phyloP scores from a whole-genome alignment of 495 filamentous ascomycete species.

The Bombardia bombarda region DNA sequence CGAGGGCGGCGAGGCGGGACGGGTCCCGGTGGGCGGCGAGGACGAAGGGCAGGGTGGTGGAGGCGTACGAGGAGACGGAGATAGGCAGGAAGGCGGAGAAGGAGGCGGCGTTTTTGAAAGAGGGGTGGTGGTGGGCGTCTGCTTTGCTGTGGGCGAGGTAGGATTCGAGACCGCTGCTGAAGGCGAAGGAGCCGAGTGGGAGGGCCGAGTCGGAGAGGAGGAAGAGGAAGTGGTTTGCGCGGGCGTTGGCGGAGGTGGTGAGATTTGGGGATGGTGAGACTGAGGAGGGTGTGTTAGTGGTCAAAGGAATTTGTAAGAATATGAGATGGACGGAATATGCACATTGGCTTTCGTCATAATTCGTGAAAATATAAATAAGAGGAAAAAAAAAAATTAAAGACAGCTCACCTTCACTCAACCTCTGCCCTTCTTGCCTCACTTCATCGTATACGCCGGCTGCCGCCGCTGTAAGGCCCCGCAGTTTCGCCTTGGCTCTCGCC shows the following conservation, averaged over 20 bases:
- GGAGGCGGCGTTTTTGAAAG: constrained; percentile 21
- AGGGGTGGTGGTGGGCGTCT: constrained; percentile 1
- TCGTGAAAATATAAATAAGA: background rate
- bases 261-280: background rate
- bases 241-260: constrained; percentile 6
- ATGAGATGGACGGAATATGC: no score
- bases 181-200: constrained; percentile 93
- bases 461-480: background rate
- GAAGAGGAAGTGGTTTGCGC: constrained; percentile 65
- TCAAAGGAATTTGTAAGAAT: no score
- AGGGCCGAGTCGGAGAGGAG: constrained; percentile 93
- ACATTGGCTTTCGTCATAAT: no score
- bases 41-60: constrained; percentile 77
- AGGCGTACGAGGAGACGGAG: constrained; percentile 69
- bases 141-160: constrained; percentile 71
- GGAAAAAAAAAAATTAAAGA: background rate
- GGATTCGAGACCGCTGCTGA: constrained; percentile 88
- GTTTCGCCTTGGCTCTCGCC: constrained; percentile 20
- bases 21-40: constrained; percentile 66
- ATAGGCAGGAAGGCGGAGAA: constrained; percentile 72
- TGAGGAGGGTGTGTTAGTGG: background rate
- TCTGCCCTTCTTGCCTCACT: background rate
- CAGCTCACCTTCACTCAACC: no score
- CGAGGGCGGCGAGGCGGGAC: constrained; percentile 46
- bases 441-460: no score